Conservation (phyloP, 148 eudicot species). For the Fagopyrum homotropicum region DNA sequence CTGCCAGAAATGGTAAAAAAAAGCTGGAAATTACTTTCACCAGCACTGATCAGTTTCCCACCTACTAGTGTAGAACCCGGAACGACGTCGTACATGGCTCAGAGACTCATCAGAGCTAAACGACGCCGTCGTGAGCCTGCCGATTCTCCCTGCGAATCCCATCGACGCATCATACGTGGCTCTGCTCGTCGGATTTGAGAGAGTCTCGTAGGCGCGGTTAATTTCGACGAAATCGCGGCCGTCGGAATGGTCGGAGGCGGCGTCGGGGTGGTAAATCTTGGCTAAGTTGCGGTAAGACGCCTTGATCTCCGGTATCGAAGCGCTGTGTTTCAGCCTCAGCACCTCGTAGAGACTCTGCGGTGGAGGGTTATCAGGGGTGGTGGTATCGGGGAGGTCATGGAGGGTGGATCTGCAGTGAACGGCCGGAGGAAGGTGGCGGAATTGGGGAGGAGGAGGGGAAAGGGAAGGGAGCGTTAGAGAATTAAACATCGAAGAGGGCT, state of each 20-base stretch:
- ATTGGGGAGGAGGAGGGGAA: background rate
- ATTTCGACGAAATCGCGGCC: constrained; percentile 51
- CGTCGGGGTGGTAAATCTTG: constrained; percentile 58
- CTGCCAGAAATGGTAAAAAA: too few species aligned
- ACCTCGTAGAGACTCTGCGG: background rate
- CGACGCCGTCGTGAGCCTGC: constrained; percentile 19
- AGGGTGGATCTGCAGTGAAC: constrained; percentile 1
- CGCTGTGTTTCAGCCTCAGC: constrained; percentile 15
- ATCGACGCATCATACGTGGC: background rate
- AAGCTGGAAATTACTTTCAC: background rate
- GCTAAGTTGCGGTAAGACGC: constrained; percentile 55
- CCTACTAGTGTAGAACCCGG: background rate
- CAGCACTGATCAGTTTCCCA: constrained; percentile 13
- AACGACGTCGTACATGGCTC: background rate
- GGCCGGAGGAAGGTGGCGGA: background rate
- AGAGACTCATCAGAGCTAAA: background rate
- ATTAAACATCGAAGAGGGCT: too few species aligned
- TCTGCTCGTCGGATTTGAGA: constrained; percentile 46
- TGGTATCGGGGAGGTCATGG: background rate
- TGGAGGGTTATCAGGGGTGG: background rate
- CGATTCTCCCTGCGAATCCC: background rate
- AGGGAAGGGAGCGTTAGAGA: too few species aligned
- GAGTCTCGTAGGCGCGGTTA: constrained; percentile 55
- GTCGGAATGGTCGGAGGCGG: constrained; percentile 21
- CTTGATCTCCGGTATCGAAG: constrained; percentile 53